Evolutionary conservation across 2,329 filamentous ascomycete genomes (phyloP), one percentile per base, ranked within the genome.

Genomic region (Diplodia corticola): DNA sequence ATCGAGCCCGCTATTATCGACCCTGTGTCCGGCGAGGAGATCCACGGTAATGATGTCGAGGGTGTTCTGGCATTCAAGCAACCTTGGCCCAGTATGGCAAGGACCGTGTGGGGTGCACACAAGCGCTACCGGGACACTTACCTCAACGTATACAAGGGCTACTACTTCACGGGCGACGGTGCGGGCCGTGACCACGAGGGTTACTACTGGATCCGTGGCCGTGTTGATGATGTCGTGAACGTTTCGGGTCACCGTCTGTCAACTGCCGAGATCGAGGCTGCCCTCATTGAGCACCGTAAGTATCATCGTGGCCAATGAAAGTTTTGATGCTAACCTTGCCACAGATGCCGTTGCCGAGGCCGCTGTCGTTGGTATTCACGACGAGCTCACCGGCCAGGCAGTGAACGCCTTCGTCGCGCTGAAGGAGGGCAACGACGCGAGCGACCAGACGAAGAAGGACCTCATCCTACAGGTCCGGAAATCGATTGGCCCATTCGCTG

Each of bases 101-200:
- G 95, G 71, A 99, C 95, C 28, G 94, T 99, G 69, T 99, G 93
- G 89, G 94, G 94, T 71, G 93, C 93, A 46, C 95, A 99, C 85
- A 95, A 96, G 87, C 89, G 95, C 76, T 99, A 97, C 80, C 94
- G 97, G 92, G 94, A 99, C 73, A 98, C 95, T 12, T 99, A 99
- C 80, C 81, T 99, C 73, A 96, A 96, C 74, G 93, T 97, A 10
- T 99, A 99, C 85, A 92, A 93, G 82, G 95, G 94, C 68, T 97
- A 96, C 84, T 99, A 99, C 81, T 96, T 95, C 82, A 95, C 92
- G 17, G 92, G 92, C 67, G 95, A 99, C 76, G 95, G 95, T 76
- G 95, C 95, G 65, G 95, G 91, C 68, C 91, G 95, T 76, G 95
- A 99, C 78, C 91, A 97, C 80, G 95, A 99, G 74, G 95, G 95